Base-by-base conservation (phyloP, 441 rosid genomes). In the Adansonia rubrostipa region DNA sequence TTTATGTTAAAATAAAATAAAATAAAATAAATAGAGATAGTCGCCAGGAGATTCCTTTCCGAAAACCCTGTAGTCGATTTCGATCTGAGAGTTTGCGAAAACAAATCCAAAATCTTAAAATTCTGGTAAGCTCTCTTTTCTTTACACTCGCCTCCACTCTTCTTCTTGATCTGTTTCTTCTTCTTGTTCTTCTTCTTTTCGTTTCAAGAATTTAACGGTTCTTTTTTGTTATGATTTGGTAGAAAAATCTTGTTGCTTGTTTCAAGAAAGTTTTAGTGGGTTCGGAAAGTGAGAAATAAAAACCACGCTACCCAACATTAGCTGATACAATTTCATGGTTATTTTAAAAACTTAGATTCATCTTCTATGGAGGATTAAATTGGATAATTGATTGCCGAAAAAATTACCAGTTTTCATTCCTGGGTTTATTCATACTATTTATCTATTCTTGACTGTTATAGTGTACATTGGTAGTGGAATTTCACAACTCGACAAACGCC, bases 31-130 rank as follows among this genome's bases (percentile, higher is more conserved):
- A 40, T 3, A 2, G 2, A 40, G 24, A 42, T 7, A 40, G 71
- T 66, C 8, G 71, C 8, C 71, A 8, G 56, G 54, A 45, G 72
- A 45, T 67, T 47, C 54, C 53, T 20, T 68, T 5, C 4, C 15
- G 6, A 68, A 22, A 54, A 9, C 72, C 45, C 20, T 44, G 36
- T 50, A 36, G 40, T 36, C 40, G 40, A 36, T 9, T 44, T 45
- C 56, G 36, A 45, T 68, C 72, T 68, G 72, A 68, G 36, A 44
- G 19, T 62, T 45, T 44, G 72, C 56, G 4, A 68, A 47, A 68
- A 45, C 73, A 48, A 6, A 4, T 69, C 20, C 42, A 6, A 48
- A 13, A 22, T 28, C 64, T 17, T 54, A 50, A 56, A 56, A 9
- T 56, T 56, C 51, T 36, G 76, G 64, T 54, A 72, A 10, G 76